Base-by-base conservation (phyloP, 148 eudicot species). In the Fagopyrum homotropicum region DNA sequence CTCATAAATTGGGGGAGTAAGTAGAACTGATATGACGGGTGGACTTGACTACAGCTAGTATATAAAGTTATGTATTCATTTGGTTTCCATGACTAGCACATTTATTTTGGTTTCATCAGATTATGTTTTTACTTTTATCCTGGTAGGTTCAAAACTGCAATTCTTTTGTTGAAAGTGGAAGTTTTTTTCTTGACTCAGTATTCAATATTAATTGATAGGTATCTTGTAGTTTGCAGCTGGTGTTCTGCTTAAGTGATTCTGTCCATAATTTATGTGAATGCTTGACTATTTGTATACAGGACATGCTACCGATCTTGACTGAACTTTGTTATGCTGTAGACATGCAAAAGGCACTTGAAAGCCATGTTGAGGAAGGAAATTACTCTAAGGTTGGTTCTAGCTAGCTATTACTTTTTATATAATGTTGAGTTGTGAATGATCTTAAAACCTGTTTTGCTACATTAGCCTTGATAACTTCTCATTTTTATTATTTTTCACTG, bases 291-390 rank as follows among this genome's bases (percentile, higher is more conserved):
- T 66, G 19, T n/a, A 66, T 40, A 82, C 86, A 95, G 98, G 97
- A 92, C 77, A 79, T 92, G 88, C 88, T 95, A 78, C 96, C 96
- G 46, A 76, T 90, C 72, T 76, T 92, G 69, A 80, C 88, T 19
- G 93, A 90, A 79, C 81, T 95, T 72, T 79, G 79, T 48, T 84
- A 89, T 74, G 97, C 96, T 73, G 71, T 83, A 76, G 81, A 80
- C 86, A 83, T 90, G 89, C 96, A 86, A 85, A 86, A 76, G 78
- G 83, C 85, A 49, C 97, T 95, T 78, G 98, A 95, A 84, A 77
- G 66, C 51, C 90, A 80, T 82, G 96, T 92, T 56, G 89, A 90
- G 81, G 91, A 89, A 77, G 97, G 93, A 70, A 86, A 85, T 80
- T 92, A 88, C 80, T 92, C 80, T 76, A 90, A 92, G 97, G 98